phyloP scores from a whole-genome alignment of 306 rosid genomes.

The Corylus avellana region DNA sequence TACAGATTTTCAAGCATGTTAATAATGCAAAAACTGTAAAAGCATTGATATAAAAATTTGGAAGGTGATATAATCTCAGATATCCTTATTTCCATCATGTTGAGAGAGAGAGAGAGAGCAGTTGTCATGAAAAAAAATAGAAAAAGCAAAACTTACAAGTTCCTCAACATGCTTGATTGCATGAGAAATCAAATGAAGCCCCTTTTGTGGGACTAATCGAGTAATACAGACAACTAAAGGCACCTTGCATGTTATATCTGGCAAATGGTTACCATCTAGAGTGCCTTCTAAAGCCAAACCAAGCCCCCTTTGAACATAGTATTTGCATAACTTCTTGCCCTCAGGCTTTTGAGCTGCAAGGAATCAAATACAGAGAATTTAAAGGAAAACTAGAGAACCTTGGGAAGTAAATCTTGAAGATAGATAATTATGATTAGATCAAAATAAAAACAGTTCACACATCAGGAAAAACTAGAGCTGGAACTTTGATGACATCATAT shows the following conservation, averaged over 20 bases:
- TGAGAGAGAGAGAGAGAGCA: neutral
- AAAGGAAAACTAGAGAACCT: constrained; percentile 1
- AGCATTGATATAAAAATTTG: neutral
- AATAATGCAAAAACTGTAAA: neutral
- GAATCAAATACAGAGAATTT: constrained; percentile 5
- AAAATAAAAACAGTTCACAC: neutral
- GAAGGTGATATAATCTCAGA: neutral
- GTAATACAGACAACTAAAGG: constrained; percentile 47
- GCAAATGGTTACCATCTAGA: constrained; percentile 10
- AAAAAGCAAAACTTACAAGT: constrained; percentile 35
- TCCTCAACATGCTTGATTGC: constrained; percentile 43
- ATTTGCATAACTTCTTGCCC: constrained; percentile 42
- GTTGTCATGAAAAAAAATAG: neutral
- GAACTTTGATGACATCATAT: neutral
- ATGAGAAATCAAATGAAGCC: constrained; percentile 42
- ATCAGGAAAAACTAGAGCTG: neutral
- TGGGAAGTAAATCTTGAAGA: neutral
- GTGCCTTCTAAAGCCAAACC: constrained; percentile 32
- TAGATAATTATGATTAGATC: neutral
- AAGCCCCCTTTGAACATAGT: constrained; percentile 43
- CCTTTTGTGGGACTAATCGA: constrained; percentile 47
- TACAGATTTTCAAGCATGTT: neutral
- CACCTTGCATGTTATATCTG: constrained; percentile 20
- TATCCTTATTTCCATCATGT: neutral
- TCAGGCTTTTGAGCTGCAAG: constrained; percentile 29